Percentiles rank a stretch among this genome's conserved stretches.
These are phyloP conservation scores for Sporisorium graminicola DNA, from an alignment of 1,284 basidiomycete species.

Conservation along the genomic window DNA sequence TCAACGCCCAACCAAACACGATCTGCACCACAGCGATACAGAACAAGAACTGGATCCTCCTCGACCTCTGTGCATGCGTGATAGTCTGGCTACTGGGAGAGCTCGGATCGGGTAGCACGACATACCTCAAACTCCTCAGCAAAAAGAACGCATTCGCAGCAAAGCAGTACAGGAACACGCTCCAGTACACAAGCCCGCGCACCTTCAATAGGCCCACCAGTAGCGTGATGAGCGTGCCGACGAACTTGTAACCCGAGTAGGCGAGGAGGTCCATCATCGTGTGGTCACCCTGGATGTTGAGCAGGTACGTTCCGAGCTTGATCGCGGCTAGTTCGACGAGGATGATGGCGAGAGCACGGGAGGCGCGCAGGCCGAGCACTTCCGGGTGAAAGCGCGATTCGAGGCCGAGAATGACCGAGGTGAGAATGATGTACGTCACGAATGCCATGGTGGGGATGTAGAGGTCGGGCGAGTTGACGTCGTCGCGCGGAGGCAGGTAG, in stretches of 20 bases:
- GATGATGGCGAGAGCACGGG: conserved; percentile 75
- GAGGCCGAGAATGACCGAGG: conserved; percentile 82
- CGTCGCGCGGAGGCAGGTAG: conserved; percentile 89
- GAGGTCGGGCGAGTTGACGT: conserved; percentile 94
- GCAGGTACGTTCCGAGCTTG: conserved; percentile 89
- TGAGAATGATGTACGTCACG: conserved; percentile 93
- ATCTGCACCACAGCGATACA: conserved; percentile 79
- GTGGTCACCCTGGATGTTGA: conserved; percentile 83
- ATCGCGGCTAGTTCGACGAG: conserved; percentile 83
- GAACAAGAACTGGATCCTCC: conserved; percentile 88
- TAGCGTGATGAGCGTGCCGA: conserved; percentile 71
- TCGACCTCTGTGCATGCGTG: conserved; percentile 81
- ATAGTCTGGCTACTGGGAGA: conserved; percentile 75
- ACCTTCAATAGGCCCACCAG: conserved; percentile 54
- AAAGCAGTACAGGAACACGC: conserved; percentile 85
- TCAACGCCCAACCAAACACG: conserved; percentile 64
- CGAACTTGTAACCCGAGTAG: conserved; percentile 97
- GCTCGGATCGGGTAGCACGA: conserved; percentile 81
- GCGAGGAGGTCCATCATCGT: conserved; percentile 74
- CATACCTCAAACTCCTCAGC: conserved; percentile 80
- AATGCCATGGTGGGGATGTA: conserved; percentile 98
- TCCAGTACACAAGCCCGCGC: conserved; percentile 76
- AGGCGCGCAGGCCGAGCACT: conserved; percentile 86
- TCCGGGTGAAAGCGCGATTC: conserved; percentile 88
- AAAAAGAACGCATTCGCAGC: conserved; percentile 94